Percentiles rank a stretch among this genome's conserved stretches.
Conservation (phyloP, 148 eudicot genomes). For the Selenicereus undatus region DNA sequence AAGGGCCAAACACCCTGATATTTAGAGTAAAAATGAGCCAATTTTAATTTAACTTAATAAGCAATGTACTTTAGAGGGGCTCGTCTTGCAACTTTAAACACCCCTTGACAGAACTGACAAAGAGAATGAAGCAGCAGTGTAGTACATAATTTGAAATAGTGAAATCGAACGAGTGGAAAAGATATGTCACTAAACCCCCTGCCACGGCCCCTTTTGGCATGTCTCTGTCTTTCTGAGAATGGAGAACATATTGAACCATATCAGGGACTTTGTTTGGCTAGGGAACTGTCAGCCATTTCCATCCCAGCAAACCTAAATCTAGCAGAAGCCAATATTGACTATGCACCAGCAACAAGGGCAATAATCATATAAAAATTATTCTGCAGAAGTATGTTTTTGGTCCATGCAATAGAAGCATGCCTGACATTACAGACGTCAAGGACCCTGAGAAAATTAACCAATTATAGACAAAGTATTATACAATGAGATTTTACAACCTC, state of each 20-base stretch:
- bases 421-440: background rate
- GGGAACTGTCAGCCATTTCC: background rate
- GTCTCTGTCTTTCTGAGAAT: background rate
- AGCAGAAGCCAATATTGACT: background rate
- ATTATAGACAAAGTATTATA: background rate
- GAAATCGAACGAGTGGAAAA: background rate
- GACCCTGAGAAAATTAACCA: background rate
- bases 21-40: background rate
- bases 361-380: background rate
- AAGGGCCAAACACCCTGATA: background rate
- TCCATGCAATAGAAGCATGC: background rate
- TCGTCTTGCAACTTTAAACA: background rate
- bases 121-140: slow-evolving; percentile 5
- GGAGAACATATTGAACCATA: background rate
- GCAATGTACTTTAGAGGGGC: background rate
- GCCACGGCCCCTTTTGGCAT: background rate
- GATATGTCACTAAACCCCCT: no score
- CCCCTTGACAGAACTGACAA: background rate
- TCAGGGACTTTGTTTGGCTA: background rate
- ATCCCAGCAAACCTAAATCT: background rate
- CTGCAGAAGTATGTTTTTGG: background rate
- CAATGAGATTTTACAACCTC: background rate
- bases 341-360: background rate
- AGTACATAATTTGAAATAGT: background rate
- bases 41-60: background rate